Percentiles rank a stretch among this genome's conserved stretches.
These are phyloP conservation scores for Postia placenta DNA, from an alignment of 768 basidiomycete species.

Conservation along the genomic window DNA sequence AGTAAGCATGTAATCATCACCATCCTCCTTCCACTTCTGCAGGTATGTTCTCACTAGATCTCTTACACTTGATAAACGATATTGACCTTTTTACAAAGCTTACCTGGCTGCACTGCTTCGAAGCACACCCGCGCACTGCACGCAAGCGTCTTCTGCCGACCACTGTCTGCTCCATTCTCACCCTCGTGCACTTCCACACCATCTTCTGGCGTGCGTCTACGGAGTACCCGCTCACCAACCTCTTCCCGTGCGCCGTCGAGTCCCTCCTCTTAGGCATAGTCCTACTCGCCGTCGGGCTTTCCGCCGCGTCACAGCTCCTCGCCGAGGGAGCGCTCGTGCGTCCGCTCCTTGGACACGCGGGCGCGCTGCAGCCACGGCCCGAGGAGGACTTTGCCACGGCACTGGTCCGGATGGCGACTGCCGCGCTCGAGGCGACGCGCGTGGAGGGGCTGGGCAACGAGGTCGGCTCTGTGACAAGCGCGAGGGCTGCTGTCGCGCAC, in stretches of 20 bases:
- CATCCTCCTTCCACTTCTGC: constrained; percentile 65
- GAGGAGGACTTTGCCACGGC: constrained; percentile 74
- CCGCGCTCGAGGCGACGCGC: constrained; percentile 70
- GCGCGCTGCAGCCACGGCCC: constrained; percentile 39
- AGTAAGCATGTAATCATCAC: constrained; percentile 71
- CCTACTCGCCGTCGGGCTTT: constrained; percentile 52
- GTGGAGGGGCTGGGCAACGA: constrained; percentile 71
- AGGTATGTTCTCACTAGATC: constrained; percentile 35
- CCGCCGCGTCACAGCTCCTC: constrained; percentile 60
- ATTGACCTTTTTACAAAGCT: constrained; percentile 31
- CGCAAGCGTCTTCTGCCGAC: constrained; percentile 70
- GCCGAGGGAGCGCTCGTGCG: constrained; percentile 53
- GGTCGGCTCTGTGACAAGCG: constrained; percentile 44
- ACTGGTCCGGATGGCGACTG: constrained; percentile 65
- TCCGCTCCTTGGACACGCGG: constrained; percentile 49
- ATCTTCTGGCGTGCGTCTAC: constrained; percentile 44
- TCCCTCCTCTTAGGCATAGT: constrained; percentile 53
- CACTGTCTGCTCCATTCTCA: constrained; percentile 49
- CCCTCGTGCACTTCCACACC: constrained; percentile 61
- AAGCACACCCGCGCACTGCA: constrained; percentile 57
- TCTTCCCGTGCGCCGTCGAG: constrained; percentile 70
- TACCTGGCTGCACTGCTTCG: constrained; percentile 57
- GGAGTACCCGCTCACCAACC: constrained; percentile 66
- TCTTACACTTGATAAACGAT: neutral
- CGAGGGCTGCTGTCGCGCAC: neutral